Conservation (phyloP, 1,284 basidiomycete genomes). For the Pseudomicrostroma phylloplanum region DNA sequence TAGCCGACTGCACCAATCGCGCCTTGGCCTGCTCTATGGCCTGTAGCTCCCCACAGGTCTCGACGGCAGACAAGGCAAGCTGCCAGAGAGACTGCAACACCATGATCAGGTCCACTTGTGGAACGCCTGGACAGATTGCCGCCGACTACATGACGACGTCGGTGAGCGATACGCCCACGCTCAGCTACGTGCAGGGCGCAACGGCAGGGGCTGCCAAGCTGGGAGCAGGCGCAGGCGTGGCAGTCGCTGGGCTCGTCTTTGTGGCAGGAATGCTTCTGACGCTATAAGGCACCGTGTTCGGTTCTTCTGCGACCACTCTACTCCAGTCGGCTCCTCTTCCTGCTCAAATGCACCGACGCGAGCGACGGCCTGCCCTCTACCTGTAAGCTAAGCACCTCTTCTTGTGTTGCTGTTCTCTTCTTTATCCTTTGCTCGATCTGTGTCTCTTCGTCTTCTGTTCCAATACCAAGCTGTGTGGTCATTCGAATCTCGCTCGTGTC, state of each 20-base stretch:
- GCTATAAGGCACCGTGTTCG: no score
- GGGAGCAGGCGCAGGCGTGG: slow-evolving; percentile 8
- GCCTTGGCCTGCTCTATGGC: slow-evolving; percentile 32
- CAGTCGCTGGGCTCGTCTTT: slow-evolving; percentile 5
- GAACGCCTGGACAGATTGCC: slow-evolving; percentile 37
- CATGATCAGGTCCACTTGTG: slow-evolving; percentile 36
- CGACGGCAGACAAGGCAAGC: slow-evolving; percentile 22
- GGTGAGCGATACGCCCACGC: slow-evolving; percentile 30
- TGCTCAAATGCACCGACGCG: no score
- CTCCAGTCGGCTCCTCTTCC: no score
- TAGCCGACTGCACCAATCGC: slow-evolving; percentile 40
- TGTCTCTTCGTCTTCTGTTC: no score
- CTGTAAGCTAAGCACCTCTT: no score
- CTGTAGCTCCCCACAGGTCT: slow-evolving; percentile 25
- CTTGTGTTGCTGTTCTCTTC: no score
- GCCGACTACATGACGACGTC: slow-evolving; percentile 39
- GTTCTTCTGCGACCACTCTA: no score
- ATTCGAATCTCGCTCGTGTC: no score
- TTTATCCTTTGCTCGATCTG: no score
- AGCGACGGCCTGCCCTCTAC: no score
- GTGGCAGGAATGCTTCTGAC: no score
- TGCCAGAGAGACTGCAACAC: slow-evolving; percentile 29
- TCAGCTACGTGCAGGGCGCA: slow-evolving; percentile 33
- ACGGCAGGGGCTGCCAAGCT: slow-evolving; percentile 20
- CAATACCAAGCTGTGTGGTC: no score